These are phyloP conservation scores for Trichoderma semiorbis DNA, from an alignment of 2,329 filamentous ascomycete species.

Conservation along the genomic window DNA sequence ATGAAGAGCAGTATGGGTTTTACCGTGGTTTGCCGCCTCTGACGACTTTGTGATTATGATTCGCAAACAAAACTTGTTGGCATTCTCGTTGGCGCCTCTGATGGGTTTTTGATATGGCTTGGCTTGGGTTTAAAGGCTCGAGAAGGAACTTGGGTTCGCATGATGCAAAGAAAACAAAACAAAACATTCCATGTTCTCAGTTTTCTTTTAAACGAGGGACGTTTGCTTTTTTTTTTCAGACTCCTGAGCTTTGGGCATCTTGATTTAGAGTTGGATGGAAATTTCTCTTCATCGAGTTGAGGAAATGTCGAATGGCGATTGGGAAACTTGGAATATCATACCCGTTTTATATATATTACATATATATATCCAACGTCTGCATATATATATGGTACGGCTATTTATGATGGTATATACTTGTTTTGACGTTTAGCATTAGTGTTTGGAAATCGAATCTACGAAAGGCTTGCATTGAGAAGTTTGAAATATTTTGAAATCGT, in stretches of 20 bases:
- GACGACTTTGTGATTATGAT: slow-evolving; percentile 1
- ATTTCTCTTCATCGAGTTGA: not conserved
- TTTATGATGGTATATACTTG: slow-evolving; percentile 1
- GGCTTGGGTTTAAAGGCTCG: not conserved
- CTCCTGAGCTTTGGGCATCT: not conserved
- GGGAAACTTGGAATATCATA: not conserved
- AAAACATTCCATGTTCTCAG: not conserved
- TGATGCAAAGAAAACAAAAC: not conserved
- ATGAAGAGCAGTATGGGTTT: not conserved
- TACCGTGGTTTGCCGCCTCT: not conserved
- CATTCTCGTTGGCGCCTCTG: slow-evolving; percentile 5
- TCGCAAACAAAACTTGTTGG: not conserved
- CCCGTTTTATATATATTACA: not conserved
- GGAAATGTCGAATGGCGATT: not conserved
- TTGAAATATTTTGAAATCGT: not conserved
- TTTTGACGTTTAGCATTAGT: not conserved
- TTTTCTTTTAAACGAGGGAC: not conserved
- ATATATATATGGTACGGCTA: not conserved
- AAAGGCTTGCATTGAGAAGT: not conserved
- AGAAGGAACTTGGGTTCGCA: not conserved
- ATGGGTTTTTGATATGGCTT: not conserved
- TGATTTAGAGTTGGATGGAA: not conserved
- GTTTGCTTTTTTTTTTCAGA: not conserved
- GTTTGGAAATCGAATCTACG: not conserved
- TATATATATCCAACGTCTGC: not conserved